phyloP scores from a whole-genome alignment of 352 stramenopile species.

The Phytopythium helicoides region DNA sequence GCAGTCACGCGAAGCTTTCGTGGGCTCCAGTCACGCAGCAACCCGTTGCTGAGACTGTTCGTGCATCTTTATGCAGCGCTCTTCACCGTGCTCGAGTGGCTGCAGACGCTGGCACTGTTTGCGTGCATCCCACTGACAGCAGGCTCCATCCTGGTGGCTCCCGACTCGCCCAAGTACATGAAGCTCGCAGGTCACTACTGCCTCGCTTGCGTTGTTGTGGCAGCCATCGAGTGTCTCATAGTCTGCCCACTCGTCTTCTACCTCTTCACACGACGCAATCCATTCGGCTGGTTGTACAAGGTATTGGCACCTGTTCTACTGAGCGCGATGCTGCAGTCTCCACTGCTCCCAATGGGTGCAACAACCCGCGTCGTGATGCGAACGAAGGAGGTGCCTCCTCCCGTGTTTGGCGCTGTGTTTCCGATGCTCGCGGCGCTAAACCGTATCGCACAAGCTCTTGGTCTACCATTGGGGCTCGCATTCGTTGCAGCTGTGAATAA shows the following conservation, averaged over 20 bases:
- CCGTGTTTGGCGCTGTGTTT: constrained; percentile 60
- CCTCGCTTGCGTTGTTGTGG: constrained; percentile 18
- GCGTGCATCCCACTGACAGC: constrained; percentile 49
- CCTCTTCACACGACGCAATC: constrained; percentile 47
- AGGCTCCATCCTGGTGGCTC: constrained; percentile 36
- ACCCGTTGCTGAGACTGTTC: constrained; percentile 55
- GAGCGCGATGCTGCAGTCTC: constrained; percentile 37
- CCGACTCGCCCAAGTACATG: constrained; percentile 27
- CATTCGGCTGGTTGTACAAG: constrained; percentile 46
- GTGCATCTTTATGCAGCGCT: constrained; percentile 61
- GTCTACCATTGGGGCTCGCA: constrained; percentile 39
- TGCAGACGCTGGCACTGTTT: constrained; percentile 46
- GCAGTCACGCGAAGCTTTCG: constrained; percentile 46
- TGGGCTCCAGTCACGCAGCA: constrained; percentile 33
- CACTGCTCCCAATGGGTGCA: constrained; percentile 47
- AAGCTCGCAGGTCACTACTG: constrained; percentile 46
- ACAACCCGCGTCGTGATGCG: constrained; percentile 57
- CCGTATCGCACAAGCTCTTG: constrained; percentile 40
- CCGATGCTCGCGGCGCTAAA: constrained; percentile 54
- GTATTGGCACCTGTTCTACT: constrained; percentile 48
- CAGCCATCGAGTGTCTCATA: constrained; percentile 36
- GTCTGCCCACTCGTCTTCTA: constrained; percentile 48
- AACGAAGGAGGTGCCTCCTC: constrained; percentile 40
- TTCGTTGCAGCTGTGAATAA: constrained; percentile 55
- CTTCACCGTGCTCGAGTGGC: constrained; percentile 55